phyloP scores from a whole-genome alignment of 2,329 filamentous ascomycete genomes.

The Nemania abortiva region DNA sequence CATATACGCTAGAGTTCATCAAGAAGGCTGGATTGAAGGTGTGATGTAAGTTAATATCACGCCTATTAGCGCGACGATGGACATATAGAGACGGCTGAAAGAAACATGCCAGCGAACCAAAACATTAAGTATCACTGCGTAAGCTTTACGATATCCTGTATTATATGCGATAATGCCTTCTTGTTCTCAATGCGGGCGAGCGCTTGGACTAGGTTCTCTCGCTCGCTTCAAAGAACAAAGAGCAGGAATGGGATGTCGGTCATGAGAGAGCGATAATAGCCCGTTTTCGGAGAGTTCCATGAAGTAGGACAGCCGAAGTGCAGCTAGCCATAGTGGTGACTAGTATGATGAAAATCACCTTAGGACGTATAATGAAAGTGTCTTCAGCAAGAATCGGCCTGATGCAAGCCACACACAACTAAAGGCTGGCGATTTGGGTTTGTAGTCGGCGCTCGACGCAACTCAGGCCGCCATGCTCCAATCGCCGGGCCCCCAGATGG shows the following conservation, averaged over 20 bases:
- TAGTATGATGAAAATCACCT: neutral
- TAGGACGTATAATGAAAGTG: neutral
- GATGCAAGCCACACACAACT: neutral
- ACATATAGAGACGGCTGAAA: no score
- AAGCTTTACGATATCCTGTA: no score
- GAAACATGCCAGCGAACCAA: no score
- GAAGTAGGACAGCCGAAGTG: no score
- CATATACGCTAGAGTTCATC: constrained; percentile 22
- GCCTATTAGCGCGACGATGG: neutral
- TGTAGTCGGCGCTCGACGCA: neutral
- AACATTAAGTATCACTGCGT: no score
- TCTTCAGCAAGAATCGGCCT: neutral
- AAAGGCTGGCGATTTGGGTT: neutral
- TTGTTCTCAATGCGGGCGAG: no score
- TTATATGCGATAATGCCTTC: no score
- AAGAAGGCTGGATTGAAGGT: constrained; percentile 25
- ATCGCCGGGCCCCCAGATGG: constrained; percentile 47
- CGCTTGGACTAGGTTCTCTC: no score
- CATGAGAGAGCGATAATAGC: no score
- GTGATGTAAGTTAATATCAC: neutral
- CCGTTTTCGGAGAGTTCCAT: no score
- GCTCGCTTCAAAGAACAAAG: no score
- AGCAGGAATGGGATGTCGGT: no score
- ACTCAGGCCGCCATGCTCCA: constrained; percentile 26
- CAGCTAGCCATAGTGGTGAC: neutral